Evolutionary conservation across 495 filamentous ascomycete species (phyloP).

Genomic region (Daldinia decipiens): DNA sequence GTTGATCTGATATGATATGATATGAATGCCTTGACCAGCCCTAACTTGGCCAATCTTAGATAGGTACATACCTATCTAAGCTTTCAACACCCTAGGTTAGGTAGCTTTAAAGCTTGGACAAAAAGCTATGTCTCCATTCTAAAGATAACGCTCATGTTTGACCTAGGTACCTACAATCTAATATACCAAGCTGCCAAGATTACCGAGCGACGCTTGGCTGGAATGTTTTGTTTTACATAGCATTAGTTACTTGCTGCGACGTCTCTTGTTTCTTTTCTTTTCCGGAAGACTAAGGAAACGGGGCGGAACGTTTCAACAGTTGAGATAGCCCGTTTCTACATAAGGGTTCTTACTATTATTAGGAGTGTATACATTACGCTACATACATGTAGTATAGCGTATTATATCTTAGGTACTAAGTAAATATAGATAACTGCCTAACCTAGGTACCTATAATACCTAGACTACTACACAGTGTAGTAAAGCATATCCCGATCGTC

Average conservation of each 20-base stretch:
- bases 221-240: slow-evolving; percentile 19
- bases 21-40: slow-evolving; percentile 7
- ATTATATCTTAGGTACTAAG: too few relatives aligned
- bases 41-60: neutral
- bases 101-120: neutral
- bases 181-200: slow-evolving; percentile 22
- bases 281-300: slow-evolving; percentile 19
- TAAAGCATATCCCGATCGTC: slow-evolving; percentile 15
- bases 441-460: neutral
- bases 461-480: neutral
- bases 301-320: slow-evolving; percentile 33
- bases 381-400: too few relatives aligned
- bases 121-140: slow-evolving; percentile 21
- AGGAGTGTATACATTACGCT: too few relatives aligned
- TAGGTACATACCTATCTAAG: neutral
- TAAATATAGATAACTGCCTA: too few relatives aligned
- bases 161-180: too few relatives aligned
- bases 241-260: slow-evolving; percentile 2
- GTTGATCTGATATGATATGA: slow-evolving; percentile 39
- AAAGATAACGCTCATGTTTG: slow-evolving; percentile 10
- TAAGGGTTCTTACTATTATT: neutral
- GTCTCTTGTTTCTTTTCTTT: slow-evolving; percentile 9
- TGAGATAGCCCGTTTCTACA: slow-evolving; percentile 1
- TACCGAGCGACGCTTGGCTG: slow-evolving; percentile 18
- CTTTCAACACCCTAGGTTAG: neutral